Base-by-base conservation (phyloP, 768 basidiomycete genomes). In the Psilocybe cubensis region DNA sequence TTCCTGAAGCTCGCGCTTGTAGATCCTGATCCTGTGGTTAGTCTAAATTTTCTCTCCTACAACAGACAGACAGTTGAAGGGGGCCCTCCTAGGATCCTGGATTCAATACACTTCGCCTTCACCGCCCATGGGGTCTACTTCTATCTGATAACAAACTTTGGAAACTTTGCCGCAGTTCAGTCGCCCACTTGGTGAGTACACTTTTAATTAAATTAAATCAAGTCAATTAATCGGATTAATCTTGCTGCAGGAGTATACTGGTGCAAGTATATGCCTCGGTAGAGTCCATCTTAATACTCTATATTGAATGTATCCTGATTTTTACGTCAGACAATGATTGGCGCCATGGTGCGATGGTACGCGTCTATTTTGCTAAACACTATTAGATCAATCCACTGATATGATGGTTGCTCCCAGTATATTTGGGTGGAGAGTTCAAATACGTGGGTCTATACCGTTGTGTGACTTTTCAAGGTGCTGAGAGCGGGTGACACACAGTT, bases 91-190 rank as follows among this genome's bases (percentile, higher is more conserved):
- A 59, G 61, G 58, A 25, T 59, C 20, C 52, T 63, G 3, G 61
- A 59, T 25, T 56, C 58, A 6, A 31, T 59, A 18, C 61, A 63
- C 23, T 38, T 59, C 17, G 47, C 42, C 4, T 59, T 63, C 29
- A 57, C 55, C 17, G 18, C 27, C 17, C 51, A 59, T 54, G 58
- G 54, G 1, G 14, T 63, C n/a, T 63, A 63, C 28, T 56, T 59
- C 52, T 63, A 63, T 24, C 4, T 63, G 12, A 27, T 63, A 25
- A 50, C 55, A 1, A 57, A 53, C 50, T 59, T 59, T 31, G 61
- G 61, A 7, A 43, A 63, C 21, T 47, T 45, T 20, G 24, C 20
- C 35, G 58, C 51, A 10, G 45, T 57, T 24, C 35, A 35, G 1
- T 48, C 38, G 10, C 53, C 51, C 14, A 48, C 61, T 4, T 62